Evolutionary conservation across 176 grass and related monocot species (phyloP), one percentile per base, ranked within the genome.

Genomic region (Lolium multiflorum): DNA sequence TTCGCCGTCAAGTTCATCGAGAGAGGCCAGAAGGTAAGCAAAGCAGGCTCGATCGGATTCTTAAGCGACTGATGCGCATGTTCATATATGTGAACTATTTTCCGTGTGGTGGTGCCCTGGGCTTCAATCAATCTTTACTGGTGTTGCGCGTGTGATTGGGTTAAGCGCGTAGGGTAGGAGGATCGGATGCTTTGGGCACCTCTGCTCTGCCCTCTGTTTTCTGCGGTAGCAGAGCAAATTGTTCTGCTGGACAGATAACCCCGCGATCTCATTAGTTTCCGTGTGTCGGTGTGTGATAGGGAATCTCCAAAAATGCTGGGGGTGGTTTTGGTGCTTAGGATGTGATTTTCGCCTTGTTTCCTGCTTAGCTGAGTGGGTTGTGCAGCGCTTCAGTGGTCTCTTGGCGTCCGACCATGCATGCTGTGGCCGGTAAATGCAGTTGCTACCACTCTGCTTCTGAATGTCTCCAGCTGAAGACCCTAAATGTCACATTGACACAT

Each of bases 1-100:
- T 95, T 89, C 88, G 96, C 96, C 77, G 91, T 95, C 76, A 98
- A 98, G 91, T 89, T 87, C 83, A 95, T 98, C 77, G 93, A 95
- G 89, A 85, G 96, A 87, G 96, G 93, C 0, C 87, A 89, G 5
- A 98, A 93, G 96, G 96, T 98, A 72, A 14, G 11, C 18, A 5
- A 17, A 18, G 26, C 41, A 16, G 47, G 13, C 74, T 49, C 21
- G 51, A 17, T 87, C 79, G 25, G 24, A 60, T 17, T 84, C 17
- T 78, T 38, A 38, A 60, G 3, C 41, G 59, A 41, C 48, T 49
- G 41, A 64, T 48, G 39, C 41, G 28, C 25, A 28, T 4, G 15
- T n/a, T 2, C 37, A 6, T 59, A 11, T 7, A 10, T 20, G 24
- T 46, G 9, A 21, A 21, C 16, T 61, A 15, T 15, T 18, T 18